These are phyloP conservation scores for Podila horticola DNA, from an alignment of 192 early-diverging fungal species.

Conservation along the genomic window DNA sequence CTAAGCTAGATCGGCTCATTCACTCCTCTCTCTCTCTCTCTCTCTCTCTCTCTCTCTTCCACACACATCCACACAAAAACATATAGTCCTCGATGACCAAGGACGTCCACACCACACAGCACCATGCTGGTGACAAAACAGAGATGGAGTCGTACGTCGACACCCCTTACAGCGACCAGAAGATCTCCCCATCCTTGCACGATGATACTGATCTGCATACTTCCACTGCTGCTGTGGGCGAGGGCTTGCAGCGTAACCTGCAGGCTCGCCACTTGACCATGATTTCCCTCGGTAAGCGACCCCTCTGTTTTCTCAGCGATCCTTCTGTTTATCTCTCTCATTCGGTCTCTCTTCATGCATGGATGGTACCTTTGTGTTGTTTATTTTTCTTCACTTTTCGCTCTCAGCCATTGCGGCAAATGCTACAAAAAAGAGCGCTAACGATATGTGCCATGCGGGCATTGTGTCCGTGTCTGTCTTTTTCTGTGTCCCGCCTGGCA, in stretches of 20 bases:
- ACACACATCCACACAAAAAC: background rate
- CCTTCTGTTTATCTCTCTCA: background rate
- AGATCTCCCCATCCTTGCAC: background rate
- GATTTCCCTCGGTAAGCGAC: slow-evolving; percentile 53
- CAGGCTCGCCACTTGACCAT: slow-evolving; percentile 76
- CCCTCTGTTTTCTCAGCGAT: background rate
- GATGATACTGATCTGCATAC: slow-evolving; percentile 9
- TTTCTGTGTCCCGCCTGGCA: no score
- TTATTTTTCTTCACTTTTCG: background rate
- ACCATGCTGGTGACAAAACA: slow-evolving; percentile 18
- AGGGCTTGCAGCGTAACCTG: slow-evolving; percentile 68
- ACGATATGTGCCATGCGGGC: background rate
- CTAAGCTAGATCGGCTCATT: background rate
- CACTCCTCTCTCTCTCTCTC: background rate
- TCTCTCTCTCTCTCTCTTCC: background rate
- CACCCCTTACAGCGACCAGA: slow-evolving; percentile 5
- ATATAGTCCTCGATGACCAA: slow-evolving; percentile 11
- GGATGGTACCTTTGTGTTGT: background rate
- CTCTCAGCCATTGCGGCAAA: background rate
- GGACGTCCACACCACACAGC: slow-evolving; percentile 8
- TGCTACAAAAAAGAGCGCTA: no score
- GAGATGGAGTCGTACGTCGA: slow-evolving; percentile 29
- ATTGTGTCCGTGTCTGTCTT: background rate
- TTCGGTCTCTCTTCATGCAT: background rate
- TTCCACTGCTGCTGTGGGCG: background rate